A percentile compares a stretch with the other conserved stretches of the same genome.
Conservation (phyloP, 2,329 filamentous ascomycete genomes). For the Colletotrichum higginsianum region DNA sequence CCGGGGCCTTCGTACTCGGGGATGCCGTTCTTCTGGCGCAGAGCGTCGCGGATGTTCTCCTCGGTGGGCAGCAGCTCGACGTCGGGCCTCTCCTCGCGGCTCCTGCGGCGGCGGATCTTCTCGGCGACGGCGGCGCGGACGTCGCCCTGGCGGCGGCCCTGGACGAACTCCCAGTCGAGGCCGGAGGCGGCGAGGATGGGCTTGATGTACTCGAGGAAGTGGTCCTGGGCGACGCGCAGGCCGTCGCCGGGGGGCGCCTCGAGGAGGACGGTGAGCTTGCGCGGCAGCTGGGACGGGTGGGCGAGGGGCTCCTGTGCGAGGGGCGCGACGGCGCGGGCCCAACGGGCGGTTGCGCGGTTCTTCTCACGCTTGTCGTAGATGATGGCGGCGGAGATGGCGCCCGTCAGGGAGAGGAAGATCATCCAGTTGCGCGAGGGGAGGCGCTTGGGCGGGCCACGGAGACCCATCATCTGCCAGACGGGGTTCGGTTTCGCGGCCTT, state of each 20-base stretch:
- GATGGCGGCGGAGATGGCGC: slow-evolving; percentile 83
- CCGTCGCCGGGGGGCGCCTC: slow-evolving; percentile 90
- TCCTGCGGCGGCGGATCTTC: slow-evolving; percentile 81
- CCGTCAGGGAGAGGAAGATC: slow-evolving; percentile 89
- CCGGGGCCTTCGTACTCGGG: slow-evolving; percentile 79
- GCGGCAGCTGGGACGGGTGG: slow-evolving; percentile 78
- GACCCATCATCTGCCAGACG: slow-evolving; percentile 83
- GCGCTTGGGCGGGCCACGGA: slow-evolving; percentile 86
- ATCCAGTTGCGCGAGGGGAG: slow-evolving; percentile 98
- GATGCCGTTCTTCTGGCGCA: slow-evolving; percentile 77
- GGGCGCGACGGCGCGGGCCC: slow-evolving; percentile 88
- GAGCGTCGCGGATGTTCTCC: slow-evolving; percentile 73
- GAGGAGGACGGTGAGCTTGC: slow-evolving; percentile 89
- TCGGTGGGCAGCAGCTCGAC: slow-evolving; percentile 66
- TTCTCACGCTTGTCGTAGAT: slow-evolving; percentile 96
- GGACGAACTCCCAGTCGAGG: slow-evolving; percentile 95
- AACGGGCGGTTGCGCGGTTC: slow-evolving; percentile 86
- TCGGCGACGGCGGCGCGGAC: slow-evolving; percentile 89
- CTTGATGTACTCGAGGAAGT: slow-evolving; percentile 97
- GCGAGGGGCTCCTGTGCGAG: slow-evolving; percentile 83
- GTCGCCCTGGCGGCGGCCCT: slow-evolving; percentile 93
- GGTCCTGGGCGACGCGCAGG: slow-evolving; percentile 87
- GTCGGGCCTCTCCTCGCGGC: slow-evolving; percentile 68
- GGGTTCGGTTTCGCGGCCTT: slow-evolving; percentile 74
- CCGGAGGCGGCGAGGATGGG: slow-evolving; percentile 91